phyloP scores from a whole-genome alignment of 345 rosid species.

The Jatropha curcas region DNA sequence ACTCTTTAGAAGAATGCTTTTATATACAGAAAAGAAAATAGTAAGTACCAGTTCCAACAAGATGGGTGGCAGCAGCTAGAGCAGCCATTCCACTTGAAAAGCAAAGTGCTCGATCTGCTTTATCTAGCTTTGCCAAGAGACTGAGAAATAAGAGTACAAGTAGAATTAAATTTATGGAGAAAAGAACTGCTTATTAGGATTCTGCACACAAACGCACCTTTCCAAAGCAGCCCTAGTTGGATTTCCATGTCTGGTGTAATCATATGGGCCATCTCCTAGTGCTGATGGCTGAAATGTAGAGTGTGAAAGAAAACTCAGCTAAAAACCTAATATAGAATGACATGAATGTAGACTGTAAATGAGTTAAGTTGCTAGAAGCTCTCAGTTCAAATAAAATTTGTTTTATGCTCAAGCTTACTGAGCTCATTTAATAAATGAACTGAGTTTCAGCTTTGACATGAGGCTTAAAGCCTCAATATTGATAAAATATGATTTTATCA shows the following conservation, averaged over 20 bases:
- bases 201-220: conserved; percentile 41
- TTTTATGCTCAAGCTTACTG: too few species aligned
- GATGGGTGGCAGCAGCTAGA: conserved; percentile 75
- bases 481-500: too few species aligned
- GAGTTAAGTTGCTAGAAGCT: too few species aligned
- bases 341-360: not conserved
- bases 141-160: conserved; percentile 33
- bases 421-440: too few species aligned
- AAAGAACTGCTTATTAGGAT: conserved; percentile 3
- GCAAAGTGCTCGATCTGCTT: conserved; percentile 92
- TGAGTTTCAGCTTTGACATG: too few species aligned
- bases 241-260: conserved; percentile 96
- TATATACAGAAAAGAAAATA: not conserved
- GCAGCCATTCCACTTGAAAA: conserved; percentile 99
- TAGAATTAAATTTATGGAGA: too few species aligned
- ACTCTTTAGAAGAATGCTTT: not conserved
- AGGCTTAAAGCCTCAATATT: too few species aligned
- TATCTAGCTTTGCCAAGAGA: conserved; percentile 91
- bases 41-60: conserved; percentile 59
- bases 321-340: not conserved
- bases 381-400: too few species aligned
- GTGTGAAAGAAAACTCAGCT: conserved; percentile 6
- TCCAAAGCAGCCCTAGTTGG: conserved; percentile 88
- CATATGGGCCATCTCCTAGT: conserved; percentile 72
- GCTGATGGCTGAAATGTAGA: conserved; percentile 69